Conservation (phyloP, 2,329 filamentous ascomycete species). For the Hymenotorrendiella dingleyae region DNA sequence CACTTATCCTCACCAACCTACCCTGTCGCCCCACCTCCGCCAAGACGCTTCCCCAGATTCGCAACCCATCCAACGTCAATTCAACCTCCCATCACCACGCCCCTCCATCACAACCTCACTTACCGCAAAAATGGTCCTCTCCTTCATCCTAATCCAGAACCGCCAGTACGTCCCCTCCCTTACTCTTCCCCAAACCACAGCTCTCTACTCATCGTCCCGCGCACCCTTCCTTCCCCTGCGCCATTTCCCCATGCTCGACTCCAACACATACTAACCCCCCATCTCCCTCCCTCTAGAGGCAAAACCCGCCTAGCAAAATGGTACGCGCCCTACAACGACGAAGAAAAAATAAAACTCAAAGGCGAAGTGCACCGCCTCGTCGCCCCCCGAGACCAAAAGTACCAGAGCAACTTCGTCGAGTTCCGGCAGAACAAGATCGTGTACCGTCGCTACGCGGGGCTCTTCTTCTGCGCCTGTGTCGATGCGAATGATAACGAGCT, state of each 20-base stretch:
- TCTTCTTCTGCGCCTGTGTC: slow-evolving; percentile 99
- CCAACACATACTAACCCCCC: neutral
- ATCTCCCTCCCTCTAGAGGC: slow-evolving; percentile 53
- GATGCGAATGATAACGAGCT: slow-evolving; percentile 99
- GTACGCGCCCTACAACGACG: slow-evolving; percentile 97
- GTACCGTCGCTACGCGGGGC: slow-evolving; percentile 91
- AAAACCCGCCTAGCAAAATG: slow-evolving; percentile 98
- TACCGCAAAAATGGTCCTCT: slow-evolving; percentile 50
- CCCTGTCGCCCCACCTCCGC: too few species aligned
- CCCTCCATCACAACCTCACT: neutral
- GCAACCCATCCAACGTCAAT: neutral
- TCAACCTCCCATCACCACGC: neutral
- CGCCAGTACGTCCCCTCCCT: slow-evolving; percentile 56
- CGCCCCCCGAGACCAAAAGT: slow-evolving; percentile 95
- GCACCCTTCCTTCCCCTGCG: neutral
- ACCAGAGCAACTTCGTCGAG: slow-evolving; percentile 99
- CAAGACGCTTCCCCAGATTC: too few species aligned
- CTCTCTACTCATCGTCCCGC: neutral
- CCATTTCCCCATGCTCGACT: slow-evolving; percentile 1
- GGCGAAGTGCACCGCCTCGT: slow-evolving; percentile 98
- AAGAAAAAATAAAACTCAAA: slow-evolving; percentile 98
- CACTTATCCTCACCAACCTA: too few species aligned
- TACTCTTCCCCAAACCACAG: neutral
- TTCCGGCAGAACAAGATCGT: slow-evolving; percentile 92
- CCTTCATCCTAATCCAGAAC: slow-evolving; percentile 86